Conservation (phyloP, 257 asterid species). For the Forsythia viridissima region DNA sequence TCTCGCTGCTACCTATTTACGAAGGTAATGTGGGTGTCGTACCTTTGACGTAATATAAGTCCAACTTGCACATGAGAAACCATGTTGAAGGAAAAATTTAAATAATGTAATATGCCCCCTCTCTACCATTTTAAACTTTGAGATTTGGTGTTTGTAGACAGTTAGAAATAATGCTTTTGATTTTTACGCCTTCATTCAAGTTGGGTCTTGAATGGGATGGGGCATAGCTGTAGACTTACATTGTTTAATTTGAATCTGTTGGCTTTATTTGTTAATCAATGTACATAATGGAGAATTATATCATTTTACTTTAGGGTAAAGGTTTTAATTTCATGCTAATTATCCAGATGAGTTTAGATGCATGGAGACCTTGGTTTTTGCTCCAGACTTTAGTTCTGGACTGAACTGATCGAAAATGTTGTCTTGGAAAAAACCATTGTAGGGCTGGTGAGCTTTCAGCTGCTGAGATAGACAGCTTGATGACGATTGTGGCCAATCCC, state of each 20-base stretch:
- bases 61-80: background rate
- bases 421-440: background rate
- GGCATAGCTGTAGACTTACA: background rate
- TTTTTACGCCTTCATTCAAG: background rate
- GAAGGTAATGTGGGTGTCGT: too few relatives aligned
- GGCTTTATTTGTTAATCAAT: background rate
- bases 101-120: background rate
- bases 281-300: background rate
- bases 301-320: background rate
- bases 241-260: background rate
- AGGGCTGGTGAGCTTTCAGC: constrained; percentile 28
- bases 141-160: background rate
- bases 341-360: background rate
- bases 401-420: background rate
- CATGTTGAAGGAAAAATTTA: background rate
- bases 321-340: background rate
- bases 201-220: background rate
- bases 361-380: background rate
- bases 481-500: constrained; percentile 7
- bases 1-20: too few relatives aligned
- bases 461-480: constrained; percentile 25
- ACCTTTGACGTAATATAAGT: background rate
- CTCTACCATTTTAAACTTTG: background rate
- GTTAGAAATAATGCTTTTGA: background rate
- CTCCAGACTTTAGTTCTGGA: background rate